Evolutionary conservation across 345 rosid species (phyloP).

Genomic region (Brassica rapa): DNA sequence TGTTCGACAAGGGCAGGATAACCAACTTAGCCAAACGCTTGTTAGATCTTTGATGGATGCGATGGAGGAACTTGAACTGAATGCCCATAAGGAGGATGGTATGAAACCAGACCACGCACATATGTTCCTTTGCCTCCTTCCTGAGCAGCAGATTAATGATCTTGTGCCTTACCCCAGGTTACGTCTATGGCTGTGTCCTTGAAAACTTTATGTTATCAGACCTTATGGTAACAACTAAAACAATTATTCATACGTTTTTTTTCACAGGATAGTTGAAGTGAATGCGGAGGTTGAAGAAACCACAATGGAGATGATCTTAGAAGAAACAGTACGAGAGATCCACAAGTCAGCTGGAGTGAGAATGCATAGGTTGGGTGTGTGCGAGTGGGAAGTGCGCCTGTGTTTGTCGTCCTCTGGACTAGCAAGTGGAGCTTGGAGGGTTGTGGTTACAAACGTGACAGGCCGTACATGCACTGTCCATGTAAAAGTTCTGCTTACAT

Average conservation of each 20-base stretch:
- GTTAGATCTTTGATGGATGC: constrained; percentile 81
- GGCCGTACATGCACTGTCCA: constrained; percentile 91
- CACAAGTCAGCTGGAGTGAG: constrained; percentile 81
- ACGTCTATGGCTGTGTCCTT: neutral
- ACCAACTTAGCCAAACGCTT: constrained; percentile 48
- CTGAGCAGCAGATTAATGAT: constrained; percentile 84
- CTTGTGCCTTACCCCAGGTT: constrained; percentile 81
- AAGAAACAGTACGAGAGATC: constrained; percentile 73
- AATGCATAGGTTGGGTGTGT: constrained; percentile 89
- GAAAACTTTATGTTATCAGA: constrained; percentile 8
- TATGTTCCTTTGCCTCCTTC: constrained; percentile 89
- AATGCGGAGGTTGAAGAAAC: constrained; percentile 68
- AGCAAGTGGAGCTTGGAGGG: constrained; percentile 97
- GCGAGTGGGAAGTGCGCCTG: constrained; percentile 98
- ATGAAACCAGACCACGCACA: constrained; percentile 85
- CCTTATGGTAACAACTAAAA: constrained; percentile 17
- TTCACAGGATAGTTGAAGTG: constrained; percentile 77
- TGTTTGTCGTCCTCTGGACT: constrained; percentile 79
- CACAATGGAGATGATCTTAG: constrained; percentile 66
- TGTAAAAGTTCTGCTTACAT: constrained; percentile 53
- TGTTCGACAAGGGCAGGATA: constrained; percentile 71
- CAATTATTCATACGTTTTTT: constrained; percentile 16
- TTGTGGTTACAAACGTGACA: constrained; percentile 78
- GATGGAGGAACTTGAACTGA: constrained; percentile 97
- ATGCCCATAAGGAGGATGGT: constrained; percentile 70